Percentiles rank a stretch among this genome's conserved stretches.
phyloP scores from a whole-genome alignment of 2,329 filamentous ascomycete genomes.

The Aspergillus sp. region DNA sequence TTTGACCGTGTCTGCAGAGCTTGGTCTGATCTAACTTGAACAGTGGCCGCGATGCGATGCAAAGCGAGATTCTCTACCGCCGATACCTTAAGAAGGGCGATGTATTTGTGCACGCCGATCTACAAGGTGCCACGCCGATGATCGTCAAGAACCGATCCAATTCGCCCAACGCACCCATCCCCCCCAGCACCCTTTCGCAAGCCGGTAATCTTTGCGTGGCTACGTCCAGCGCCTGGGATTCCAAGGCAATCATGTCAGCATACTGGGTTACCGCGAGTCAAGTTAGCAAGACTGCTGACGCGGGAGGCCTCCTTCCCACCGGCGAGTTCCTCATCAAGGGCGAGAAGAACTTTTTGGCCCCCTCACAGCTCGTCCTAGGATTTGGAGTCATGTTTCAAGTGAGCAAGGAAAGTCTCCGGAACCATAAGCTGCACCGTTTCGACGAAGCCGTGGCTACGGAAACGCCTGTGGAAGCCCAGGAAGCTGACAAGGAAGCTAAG shows the following conservation, averaged over 20 bases:
- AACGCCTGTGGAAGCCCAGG: conserved; percentile 24
- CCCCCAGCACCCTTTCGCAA: conserved; percentile 86
- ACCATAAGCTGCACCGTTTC: conserved; percentile 73
- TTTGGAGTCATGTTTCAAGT: conserved; percentile 86
- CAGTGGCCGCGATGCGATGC: conserved; percentile 77
- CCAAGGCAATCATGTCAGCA: conserved; percentile 90
- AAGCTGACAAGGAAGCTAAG: conserved; percentile 25
- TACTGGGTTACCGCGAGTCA: conserved; percentile 95
- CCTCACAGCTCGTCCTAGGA: conserved; percentile 81
- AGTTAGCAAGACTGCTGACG: conserved; percentile 79
- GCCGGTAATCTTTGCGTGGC: conserved; percentile 83
- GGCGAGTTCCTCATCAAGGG: conserved; percentile 81
- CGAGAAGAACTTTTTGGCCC: conserved; percentile 87
- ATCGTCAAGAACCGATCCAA: conserved; percentile 85
- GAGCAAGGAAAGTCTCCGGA: conserved; percentile 80
- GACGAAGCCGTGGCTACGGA: conserved; percentile 34
- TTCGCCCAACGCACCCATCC: conserved; percentile 80
- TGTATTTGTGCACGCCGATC: conserved; percentile 85
- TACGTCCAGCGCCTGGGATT: conserved; percentile 90
- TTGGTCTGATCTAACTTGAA: conserved; percentile 15
- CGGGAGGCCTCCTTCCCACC: conserved; percentile 75
- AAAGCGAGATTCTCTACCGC: conserved; percentile 90
- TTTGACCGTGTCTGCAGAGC: background rate
- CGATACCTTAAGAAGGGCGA: conserved; percentile 85
- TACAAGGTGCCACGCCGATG: conserved; percentile 79